Base-by-base conservation (phyloP, 257 asterid species). In the Rubia yunnanensis region DNA sequence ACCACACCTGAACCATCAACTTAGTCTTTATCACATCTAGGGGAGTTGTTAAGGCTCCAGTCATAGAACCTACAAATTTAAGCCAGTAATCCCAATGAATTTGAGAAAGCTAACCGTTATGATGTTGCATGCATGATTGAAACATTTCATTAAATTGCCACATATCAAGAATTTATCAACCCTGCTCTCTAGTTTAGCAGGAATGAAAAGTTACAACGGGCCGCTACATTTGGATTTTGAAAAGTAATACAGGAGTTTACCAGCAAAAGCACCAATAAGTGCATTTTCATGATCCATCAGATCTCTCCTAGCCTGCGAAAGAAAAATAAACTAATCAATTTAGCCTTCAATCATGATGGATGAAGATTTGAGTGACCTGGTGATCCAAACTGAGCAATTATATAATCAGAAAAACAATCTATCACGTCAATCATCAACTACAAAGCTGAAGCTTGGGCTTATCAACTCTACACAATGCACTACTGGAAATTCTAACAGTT, bases 41-140 rank as follows among this genome's bases (percentile, higher is more conserved):
- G 20, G 94, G 94, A 77, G 87, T 86, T 24, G 94, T 86, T 46
- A 86, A 39, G 39, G 91, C 88, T 46, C 94, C 94, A 1, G 86
- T 82, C 23, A 86, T 79, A 46, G 94, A 91, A 64, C 94, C 94
- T 86, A 74, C 31, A 9, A 32, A 66, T 56, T n/a, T 10, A 46
- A 39, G 14, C 15, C 32, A 31, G n/a, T 3, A n/a, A 44, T 30
- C 36, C 31, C 17, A 31, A 49, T 27, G 18, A 23, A 49, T 69
- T 46, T 32, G 26, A 63, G 34, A 63, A 63, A 26, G 26, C 3
- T 2, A 10, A 57, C 23, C 10, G 14, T 59, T 8, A 41, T 13
- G 46, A n/a, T 28, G 23, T 9, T 9, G 26, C n/a, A 10, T 26
- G 10, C 30, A 6, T 35, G 61, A 35, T 27, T 57, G 5, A 14